These are phyloP conservation scores for Royoungia palumana DNA, from an alignment of 768 basidiomycete species.

Conservation along the genomic window DNA sequence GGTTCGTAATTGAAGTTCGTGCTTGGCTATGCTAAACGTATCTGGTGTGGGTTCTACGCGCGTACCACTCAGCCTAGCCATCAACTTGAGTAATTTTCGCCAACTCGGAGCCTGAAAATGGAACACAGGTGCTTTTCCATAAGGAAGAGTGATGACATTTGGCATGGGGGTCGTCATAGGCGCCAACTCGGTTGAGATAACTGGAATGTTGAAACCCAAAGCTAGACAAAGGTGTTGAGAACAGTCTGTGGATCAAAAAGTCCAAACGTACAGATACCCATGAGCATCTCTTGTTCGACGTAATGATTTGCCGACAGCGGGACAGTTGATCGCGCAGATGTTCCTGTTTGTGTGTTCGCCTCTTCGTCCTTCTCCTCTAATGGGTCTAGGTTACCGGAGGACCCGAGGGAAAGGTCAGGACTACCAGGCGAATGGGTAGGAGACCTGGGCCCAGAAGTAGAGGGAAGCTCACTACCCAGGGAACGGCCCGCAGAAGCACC, in stretches of 20 bases:
- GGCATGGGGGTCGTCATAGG: constrained; percentile 59
- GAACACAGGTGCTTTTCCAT: constrained; percentile 61
- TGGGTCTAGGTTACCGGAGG: constrained; percentile 11
- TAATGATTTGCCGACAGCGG: constrained; percentile 38
- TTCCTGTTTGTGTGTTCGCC: constrained; percentile 8
- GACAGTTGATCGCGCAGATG: constrained; percentile 11
- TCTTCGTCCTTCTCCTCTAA: constrained; percentile 21
- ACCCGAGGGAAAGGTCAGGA: constrained; percentile 19
- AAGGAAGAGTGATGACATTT: constrained; percentile 70
- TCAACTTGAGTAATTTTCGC: constrained; percentile 68
- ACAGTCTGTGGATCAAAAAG: neutral
- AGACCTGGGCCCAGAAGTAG: constrained; percentile 17
- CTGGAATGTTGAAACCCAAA: constrained; percentile 61
- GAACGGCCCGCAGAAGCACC: constrained; percentile 11
- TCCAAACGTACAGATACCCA: constrained; percentile 58
- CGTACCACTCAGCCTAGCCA: constrained; percentile 70
- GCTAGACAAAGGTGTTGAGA: constrained; percentile 40
- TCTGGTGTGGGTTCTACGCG: constrained; percentile 70
- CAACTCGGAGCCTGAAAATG: constrained; percentile 74
- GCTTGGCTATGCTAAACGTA: constrained; percentile 55
- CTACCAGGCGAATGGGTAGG: constrained; percentile 20
- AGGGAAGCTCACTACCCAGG: constrained; percentile 11
- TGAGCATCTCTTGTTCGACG: constrained; percentile 54
- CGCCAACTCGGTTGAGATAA: constrained; percentile 43
- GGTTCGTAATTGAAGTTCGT: constrained; percentile 59